Conservation (phyloP, 2,329 filamentous ascomycete species). For the Plectosphaerella sp. region DNA sequence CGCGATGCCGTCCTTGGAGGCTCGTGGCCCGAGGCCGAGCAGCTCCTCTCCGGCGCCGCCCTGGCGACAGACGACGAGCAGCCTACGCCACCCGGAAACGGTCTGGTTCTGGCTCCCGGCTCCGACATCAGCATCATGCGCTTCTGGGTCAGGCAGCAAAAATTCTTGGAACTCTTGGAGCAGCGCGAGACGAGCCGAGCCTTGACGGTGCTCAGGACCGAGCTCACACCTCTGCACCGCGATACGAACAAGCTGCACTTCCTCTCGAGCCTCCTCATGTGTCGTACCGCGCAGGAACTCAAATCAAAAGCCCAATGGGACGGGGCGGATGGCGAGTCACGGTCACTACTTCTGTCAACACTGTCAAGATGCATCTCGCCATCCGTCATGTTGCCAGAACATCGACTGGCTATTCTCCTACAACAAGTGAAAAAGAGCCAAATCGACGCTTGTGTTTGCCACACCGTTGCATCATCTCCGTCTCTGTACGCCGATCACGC, state of each 20-base stretch:
- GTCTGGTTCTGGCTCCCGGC: constrained; percentile 69
- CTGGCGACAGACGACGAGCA: constrained; percentile 23
- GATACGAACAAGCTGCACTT: constrained; percentile 75
- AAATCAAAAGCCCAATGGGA: constrained; percentile 79
- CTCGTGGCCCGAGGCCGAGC: constrained; percentile 81
- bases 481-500: constrained; percentile 86
- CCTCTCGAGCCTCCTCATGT: constrained; percentile 89
- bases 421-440: constrained; percentile 81
- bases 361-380: constrained; percentile 91
- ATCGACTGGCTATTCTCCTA: constrained; percentile 76
- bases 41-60: constrained; percentile 60
- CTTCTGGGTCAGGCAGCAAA: constrained; percentile 87
- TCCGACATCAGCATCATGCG: constrained; percentile 77
- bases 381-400: constrained; percentile 93
- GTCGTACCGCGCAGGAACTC: constrained; percentile 70
- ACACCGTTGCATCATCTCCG: constrained; percentile 73
- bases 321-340: constrained; percentile 70
- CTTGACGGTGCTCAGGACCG: constrained; percentile 76
- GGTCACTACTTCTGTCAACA: constrained; percentile 70
- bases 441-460: constrained; percentile 79
- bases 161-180: constrained; percentile 89
- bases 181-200: constrained; percentile 67
- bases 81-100: constrained; percentile 38
- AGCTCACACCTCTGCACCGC: constrained; percentile 81
- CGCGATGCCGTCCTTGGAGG: constrained; percentile 75